These are phyloP conservation scores for Salvia splendens DNA, from an alignment of 257 asterid genomes.

Conservation along the genomic window DNA sequence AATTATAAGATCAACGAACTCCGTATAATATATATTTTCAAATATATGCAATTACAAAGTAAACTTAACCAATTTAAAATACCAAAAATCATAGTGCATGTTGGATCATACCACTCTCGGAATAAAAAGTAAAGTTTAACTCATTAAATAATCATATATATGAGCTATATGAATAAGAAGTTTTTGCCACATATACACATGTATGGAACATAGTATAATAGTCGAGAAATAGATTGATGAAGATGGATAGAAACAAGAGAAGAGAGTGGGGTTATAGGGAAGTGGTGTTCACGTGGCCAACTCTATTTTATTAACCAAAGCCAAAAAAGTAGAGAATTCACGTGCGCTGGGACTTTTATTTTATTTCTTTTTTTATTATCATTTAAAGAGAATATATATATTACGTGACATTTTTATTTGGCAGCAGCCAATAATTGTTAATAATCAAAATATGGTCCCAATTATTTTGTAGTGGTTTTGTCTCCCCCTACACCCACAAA, in stretches of 20 bases:
- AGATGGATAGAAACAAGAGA: conserved; percentile 3
- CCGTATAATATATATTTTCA: too few relatives aligned
- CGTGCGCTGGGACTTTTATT: conserved; percentile 38
- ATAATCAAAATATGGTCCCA: conserved; percentile 36
- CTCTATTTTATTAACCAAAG: conserved; percentile 23
- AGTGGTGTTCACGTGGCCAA: conserved; percentile 46
- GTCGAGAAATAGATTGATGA: too few relatives aligned
- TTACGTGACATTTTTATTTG: background rate
- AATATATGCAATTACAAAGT: too few relatives aligned
- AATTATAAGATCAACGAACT: too few relatives aligned
- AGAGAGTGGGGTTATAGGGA: conserved; percentile 30
- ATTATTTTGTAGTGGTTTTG: conserved; percentile 31
- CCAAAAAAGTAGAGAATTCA: conserved; percentile 18
- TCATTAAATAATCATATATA: too few relatives aligned
- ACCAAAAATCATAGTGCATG: too few relatives aligned
- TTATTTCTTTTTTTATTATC: background rate
- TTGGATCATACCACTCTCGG: too few relatives aligned
- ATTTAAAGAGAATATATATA: background rate
- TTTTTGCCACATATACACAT: too few relatives aligned
- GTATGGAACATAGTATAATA: too few relatives aligned
- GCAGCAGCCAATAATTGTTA: conserved; percentile 4
- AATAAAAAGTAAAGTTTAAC: too few relatives aligned
- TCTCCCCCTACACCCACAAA: conserved; percentile 42
- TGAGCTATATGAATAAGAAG: too few relatives aligned
- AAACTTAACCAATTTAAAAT: too few relatives aligned